Percentiles rank a stretch among this genome's conserved stretches.
These are phyloP conservation scores for Paspalum notatum DNA, from an alignment of 176 grass and related monocot genomes.

Conservation along the genomic window DNA sequence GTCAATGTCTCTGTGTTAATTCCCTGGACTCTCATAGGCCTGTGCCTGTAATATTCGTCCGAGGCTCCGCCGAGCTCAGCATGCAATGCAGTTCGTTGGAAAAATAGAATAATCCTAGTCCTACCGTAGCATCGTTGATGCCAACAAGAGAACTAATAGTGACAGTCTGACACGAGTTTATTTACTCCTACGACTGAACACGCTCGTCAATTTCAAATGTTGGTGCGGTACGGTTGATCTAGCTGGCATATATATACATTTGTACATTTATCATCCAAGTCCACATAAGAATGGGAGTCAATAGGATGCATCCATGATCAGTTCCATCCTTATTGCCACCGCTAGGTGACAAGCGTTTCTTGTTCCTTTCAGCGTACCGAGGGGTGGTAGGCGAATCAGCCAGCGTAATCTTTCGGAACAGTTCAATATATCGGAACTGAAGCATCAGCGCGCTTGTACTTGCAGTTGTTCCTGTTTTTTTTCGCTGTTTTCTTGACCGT, in stretches of 20 bases:
- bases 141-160: conserved; percentile 13
- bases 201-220: not conserved
- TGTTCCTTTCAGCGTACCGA: conserved; percentile 1
- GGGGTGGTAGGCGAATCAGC: conserved; percentile 5
- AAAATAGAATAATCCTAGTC: not conserved
- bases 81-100: not conserved
- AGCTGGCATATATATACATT: not conserved
- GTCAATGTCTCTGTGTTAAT: not conserved
- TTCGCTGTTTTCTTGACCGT: no score
- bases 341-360: not conserved
- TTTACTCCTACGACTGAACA: not conserved
- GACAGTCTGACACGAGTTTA: conserved; percentile 4
- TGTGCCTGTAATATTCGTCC: not conserved
- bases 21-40: not conserved
- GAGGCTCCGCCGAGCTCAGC: not conserved
- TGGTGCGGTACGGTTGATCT: not conserved
- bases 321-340: not conserved
- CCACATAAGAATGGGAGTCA: not conserved
- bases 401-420: not conserved
- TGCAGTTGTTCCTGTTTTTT: no score
- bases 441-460: no score
- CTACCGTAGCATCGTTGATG: not conserved
- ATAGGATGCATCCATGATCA: not conserved
- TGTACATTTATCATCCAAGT: not conserved
- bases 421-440: no score